phyloP scores from a whole-genome alignment of 352 stramenopile genomes.

The Albugo candida region DNA sequence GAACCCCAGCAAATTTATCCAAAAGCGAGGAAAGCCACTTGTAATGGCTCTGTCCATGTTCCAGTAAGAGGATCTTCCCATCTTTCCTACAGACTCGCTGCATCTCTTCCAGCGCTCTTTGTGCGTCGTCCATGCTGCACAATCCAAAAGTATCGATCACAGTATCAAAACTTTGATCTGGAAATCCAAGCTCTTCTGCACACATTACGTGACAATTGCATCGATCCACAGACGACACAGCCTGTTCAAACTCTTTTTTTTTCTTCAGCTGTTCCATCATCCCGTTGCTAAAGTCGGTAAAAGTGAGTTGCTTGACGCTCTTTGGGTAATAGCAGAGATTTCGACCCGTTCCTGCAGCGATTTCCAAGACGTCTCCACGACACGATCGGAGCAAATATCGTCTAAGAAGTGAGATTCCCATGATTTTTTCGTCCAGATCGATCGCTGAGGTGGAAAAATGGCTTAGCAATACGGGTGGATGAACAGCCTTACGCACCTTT shows the following conservation, averaged over 20 bases:
- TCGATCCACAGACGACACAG: constrained; percentile 5
- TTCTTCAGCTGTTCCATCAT: constrained; percentile 51
- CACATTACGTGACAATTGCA: constrained; percentile 40
- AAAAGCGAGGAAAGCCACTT: constrained; percentile 79
- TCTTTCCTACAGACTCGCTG: constrained; percentile 79
- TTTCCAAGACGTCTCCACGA: constrained; percentile 75
- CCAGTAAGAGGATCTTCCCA: constrained; percentile 84
- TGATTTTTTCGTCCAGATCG: constrained; percentile 54
- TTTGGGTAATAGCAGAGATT: constrained; percentile 83
- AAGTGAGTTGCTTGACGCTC: constrained; percentile 17
- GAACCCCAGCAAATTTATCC: constrained; percentile 83
- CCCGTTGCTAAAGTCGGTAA: constrained; percentile 48
- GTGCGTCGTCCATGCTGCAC: constrained; percentile 89
- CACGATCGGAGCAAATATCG: constrained; percentile 58
- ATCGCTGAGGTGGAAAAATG: constrained; percentile 24
- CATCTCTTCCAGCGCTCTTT: constrained; percentile 83
- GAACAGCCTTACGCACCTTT: constrained; percentile 12
- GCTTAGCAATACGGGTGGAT: neutral
- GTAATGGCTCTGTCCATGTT: constrained; percentile 87
- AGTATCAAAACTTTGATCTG: constrained; percentile 77
- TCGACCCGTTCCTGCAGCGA: constrained; percentile 86
- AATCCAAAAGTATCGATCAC: constrained; percentile 94
- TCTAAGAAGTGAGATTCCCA: constrained; percentile 60
- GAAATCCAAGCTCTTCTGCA: constrained; percentile 36
- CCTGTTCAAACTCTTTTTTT: constrained; percentile 2